Evolutionary conservation across 441 rosid genomes (phyloP).

Genomic region (Jatropha multifida): DNA sequence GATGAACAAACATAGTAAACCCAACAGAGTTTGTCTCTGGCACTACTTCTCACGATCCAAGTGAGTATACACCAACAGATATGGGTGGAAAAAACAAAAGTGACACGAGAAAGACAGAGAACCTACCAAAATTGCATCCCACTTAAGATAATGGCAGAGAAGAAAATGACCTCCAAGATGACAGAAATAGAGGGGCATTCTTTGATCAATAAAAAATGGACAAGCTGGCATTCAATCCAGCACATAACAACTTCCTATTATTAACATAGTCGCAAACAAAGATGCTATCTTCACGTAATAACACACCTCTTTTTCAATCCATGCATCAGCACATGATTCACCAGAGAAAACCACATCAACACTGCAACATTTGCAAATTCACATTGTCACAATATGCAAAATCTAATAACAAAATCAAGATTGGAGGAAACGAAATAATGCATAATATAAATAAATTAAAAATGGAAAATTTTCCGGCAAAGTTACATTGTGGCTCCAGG

Average conservation of each 20-base stretch:
- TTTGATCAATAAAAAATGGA: not conserved
- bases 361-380: conserved; percentile 42
- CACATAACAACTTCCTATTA: not conserved
- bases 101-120: not conserved
- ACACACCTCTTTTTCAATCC: conserved; percentile 92
- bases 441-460: not conserved
- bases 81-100: too few species aligned
- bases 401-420: not conserved
- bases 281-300: conserved; percentile 3
- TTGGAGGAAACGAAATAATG: not conserved
- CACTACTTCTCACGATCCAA: not conserved
- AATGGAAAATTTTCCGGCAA: not conserved
- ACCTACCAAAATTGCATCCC: not conserved
- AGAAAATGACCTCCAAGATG: not conserved
- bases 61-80: not conserved
- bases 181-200: not conserved
- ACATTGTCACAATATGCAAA: not conserved
- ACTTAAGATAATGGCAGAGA: not conserved
- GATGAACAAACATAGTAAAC: not conserved
- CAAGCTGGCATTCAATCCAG: not conserved
- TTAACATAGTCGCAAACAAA: conserved; percentile 3
- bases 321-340: conserved; percentile 83
- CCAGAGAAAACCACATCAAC: conserved; percentile 75
- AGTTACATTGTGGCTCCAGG: not conserved
- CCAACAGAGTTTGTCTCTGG: not conserved